Evolutionary conservation across 1,284 basidiomycete genomes (phyloP).

Genomic region (Leccinum solheimii): DNA sequence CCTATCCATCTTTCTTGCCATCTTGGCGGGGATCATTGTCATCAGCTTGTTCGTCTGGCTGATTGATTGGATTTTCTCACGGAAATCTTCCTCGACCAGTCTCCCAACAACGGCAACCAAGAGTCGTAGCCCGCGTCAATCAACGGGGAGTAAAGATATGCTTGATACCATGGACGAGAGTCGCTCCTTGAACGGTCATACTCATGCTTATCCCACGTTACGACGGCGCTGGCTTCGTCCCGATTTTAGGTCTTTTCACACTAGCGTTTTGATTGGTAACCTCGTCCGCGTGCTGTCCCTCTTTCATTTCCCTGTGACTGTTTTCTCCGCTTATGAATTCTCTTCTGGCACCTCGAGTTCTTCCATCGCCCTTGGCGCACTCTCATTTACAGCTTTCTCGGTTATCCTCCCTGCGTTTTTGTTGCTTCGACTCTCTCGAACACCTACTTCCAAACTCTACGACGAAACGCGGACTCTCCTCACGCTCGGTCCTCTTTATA

Average conservation of each 20-base stretch:
- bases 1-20: slow-evolving; percentile 78
- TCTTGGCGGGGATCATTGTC: slow-evolving; percentile 71
- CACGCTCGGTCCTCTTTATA: slow-evolving; percentile 93
- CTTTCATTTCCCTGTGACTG: slow-evolving; percentile 92
- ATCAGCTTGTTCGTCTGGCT: slow-evolving; percentile 75
- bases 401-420: slow-evolving; percentile 76
- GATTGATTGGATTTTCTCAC: slow-evolving; percentile 57
- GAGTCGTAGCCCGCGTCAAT: slow-evolving; percentile 56
- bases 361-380: slow-evolving; percentile 68
- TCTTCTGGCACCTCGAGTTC: slow-evolving; percentile 35
- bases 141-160: slow-evolving; percentile 53
- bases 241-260: slow-evolving; percentile 73
- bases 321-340: slow-evolving; percentile 77
- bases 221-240: slow-evolving; percentile 57
- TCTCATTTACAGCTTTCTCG: slow-evolving; percentile 80
- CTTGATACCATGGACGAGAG: slow-evolving; percentile 55
- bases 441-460: slow-evolving; percentile 88
- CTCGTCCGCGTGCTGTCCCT: slow-evolving; percentile 85
- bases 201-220: slow-evolving; percentile 31
- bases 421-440: slow-evolving; percentile 74
- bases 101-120: slow-evolving; percentile 32
- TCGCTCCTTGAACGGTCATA: slow-evolving; percentile 48
- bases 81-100: slow-evolving; percentile 28
- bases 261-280: slow-evolving; percentile 82
- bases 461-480: slow-evolving; percentile 91